Base-by-base conservation (phyloP, 2,329 filamentous ascomycete genomes). In the Shiraia sp. region DNA sequence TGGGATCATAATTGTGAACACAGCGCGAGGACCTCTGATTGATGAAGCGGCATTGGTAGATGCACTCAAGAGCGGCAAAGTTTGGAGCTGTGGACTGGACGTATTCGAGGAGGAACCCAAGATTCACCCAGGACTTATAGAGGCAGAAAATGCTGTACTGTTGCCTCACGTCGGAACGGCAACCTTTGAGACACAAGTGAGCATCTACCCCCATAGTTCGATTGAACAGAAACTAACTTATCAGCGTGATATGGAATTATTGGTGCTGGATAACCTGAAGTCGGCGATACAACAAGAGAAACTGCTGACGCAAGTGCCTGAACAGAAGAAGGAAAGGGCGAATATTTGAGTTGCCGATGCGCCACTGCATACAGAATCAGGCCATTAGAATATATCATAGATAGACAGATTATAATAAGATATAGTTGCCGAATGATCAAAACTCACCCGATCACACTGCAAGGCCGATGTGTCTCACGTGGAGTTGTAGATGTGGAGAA, bases 141-240 rank as follows among this genome's bases (percentile, higher is more conserved):
- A 73, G 25, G 67, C 76, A 35, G 70, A 73, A 54, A 77, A 78
- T 36, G 73, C 72, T 3, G 78, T 83, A 52, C 53, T 83, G 50
- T 59, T 83, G 48, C 81, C 81, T 27, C 81, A 84, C 53, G 77
- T 84, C 49, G 81, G 80, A 14, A 84, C 80, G 1, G 75, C 69
- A 45, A 83, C 80, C 9, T 78, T 74, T 56, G 80, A 83, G 63
- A 82, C 79, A 15, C 79, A 82, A 66, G 77, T 68, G 42, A 51
- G 62, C 48, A 4, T 3, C 6, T 19, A 14, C 6, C 28, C 27
- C 2, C 8, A 14, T 14, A 16, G 17, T 9, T 9, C 14, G 13
- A 22, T 4, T 6, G 3, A 27, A 12, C 0, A 7, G 3, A 7
- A 8, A 41, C 55, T 61, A 35, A 61, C 40, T 33, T 22, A 17